Percentiles rank a stretch among this genome's conserved stretches.
These are phyloP conservation scores for Populus hybrid DNA, from an alignment of 441 rosid genomes.

Conservation along the genomic window DNA sequence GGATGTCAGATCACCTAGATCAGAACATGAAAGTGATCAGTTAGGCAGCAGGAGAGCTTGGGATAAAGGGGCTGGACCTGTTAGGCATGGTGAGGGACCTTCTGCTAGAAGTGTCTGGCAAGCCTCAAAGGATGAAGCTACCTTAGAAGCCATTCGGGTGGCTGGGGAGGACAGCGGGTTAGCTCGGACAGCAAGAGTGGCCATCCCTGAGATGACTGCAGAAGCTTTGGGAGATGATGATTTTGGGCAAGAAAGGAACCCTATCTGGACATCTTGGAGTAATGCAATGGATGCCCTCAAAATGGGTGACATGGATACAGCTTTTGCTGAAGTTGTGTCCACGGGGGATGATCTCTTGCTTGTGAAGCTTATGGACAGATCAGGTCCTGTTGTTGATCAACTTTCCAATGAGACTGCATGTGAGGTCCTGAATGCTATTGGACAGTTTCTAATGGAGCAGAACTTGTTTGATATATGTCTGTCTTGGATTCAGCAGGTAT, in stretches of 20 bases:
- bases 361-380: conserved; percentile 90
- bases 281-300: conserved; percentile 92
- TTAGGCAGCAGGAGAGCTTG: conserved; percentile 79
- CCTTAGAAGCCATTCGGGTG: conserved; percentile 94
- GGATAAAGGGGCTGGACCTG: conserved; percentile 68
- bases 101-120: conserved; percentile 99
- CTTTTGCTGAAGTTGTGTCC: conserved; percentile 77
- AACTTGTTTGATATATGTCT: conserved; percentile 79
- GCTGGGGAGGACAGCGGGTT: conserved; percentile 84
- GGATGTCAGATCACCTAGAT: conserved; percentile 64
- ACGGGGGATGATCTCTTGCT: conserved; percentile 83
- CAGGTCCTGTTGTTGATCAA: conserved; percentile 89
- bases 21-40: conserved; percentile 73
- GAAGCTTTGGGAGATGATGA: conserved; percentile 85
- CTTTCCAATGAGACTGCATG: conserved; percentile 74
- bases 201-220: conserved; percentile 72
- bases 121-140: conserved; percentile 99
- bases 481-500: conserved; percentile 96
- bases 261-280: conserved; percentile 87
- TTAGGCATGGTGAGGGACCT: conserved; percentile 95
- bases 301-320: conserved; percentile 85
- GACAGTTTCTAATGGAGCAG: conserved; percentile 75
- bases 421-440: conserved; percentile 71
- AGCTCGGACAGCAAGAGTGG: conserved; percentile 53
- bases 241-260: conserved; percentile 69